phyloP scores from a whole-genome alignment of 345 rosid genomes.

The Ceriops decandra region DNA sequence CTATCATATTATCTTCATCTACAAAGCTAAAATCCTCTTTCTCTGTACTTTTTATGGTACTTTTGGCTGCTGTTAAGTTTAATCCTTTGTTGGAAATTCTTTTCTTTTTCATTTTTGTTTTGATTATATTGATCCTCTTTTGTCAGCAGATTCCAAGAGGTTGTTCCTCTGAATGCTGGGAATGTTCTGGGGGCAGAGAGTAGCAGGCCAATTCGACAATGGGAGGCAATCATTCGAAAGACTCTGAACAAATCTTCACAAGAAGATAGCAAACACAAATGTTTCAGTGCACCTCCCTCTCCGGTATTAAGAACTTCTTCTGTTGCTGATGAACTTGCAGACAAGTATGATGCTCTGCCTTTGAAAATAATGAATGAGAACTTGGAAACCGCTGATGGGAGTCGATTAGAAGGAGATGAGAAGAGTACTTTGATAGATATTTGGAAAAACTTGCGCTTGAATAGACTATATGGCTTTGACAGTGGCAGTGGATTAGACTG shows the following conservation, averaged over 20 bases:
- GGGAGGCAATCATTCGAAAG: constrained; percentile 89
- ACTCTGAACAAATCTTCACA: constrained; percentile 67
- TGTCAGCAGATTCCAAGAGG: constrained; percentile 78
- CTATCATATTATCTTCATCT: not conserved
- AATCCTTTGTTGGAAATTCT: not conserved
- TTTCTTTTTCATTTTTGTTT: not conserved
- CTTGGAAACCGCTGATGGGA: constrained; percentile 22
- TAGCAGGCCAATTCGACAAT: constrained; percentile 68
- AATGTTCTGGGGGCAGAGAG: constrained; percentile 96
- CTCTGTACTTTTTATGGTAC: not conserved
- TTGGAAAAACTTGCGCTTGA: constrained; percentile 34
- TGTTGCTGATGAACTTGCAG: constrained; percentile 63
- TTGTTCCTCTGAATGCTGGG: constrained; percentile 93
- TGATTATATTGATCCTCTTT: constrained; percentile 1
- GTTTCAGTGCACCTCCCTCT: constrained; percentile 88
- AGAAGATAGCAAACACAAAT: constrained; percentile 54
- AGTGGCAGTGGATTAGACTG: constrained; percentile 50
- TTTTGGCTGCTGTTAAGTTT: not conserved
- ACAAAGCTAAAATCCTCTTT: no score
- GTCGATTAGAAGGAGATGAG: constrained; percentile 24
- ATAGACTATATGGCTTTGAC: constrained; percentile 46
- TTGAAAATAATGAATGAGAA: constrained; percentile 40
- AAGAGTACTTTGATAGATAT: constrained; percentile 23
- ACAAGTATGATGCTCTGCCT: constrained; percentile 40
- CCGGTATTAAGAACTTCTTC: constrained; percentile 73